Conservation (phyloP, 306 rosid species). For the Sindora glabra region DNA sequence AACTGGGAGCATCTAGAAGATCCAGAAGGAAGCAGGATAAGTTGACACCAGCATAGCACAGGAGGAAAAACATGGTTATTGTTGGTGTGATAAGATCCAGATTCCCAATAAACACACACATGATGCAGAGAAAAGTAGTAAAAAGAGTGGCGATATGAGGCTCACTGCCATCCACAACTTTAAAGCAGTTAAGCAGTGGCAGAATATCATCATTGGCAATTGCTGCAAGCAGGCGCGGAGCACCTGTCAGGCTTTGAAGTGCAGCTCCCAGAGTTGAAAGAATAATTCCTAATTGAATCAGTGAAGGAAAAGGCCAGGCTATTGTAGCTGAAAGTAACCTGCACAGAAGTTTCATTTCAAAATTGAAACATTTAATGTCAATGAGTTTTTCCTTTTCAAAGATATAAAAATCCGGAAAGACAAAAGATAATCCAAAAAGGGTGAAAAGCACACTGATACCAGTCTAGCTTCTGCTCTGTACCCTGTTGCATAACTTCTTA, state of each 20-base stretch:
- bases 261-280: conserved; percentile 99
- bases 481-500: too few relatives aligned
- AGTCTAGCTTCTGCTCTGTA: too few relatives aligned
- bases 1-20: conserved; percentile 99
- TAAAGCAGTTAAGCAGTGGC: conserved; percentile 89
- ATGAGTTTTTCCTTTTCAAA: not conserved
- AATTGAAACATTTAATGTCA: too few relatives aligned
- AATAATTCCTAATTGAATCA: conserved; percentile 88
- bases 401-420: not conserved
- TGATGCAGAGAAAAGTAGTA: conserved; percentile 76
- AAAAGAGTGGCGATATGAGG: conserved; percentile 89
- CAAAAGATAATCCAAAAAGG: too few relatives aligned
- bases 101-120: conserved; percentile 95
- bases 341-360: conserved; percentile 41
- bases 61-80: conserved; percentile 93
- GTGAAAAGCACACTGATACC: too few relatives aligned
- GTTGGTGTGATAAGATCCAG: conserved; percentile 99
- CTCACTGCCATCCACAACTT: conserved; percentile 75
- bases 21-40: conserved; percentile 99
- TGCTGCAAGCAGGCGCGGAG: conserved; percentile 98
- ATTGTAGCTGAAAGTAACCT: conserved; percentile 92
- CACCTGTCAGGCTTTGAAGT: conserved; percentile 98
- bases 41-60: conserved; percentile 95
- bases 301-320: conserved; percentile 96
- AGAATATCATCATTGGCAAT: conserved; percentile 96